Evolutionary conservation across 257 asterid species (phyloP), one percentile per base, ranked within the genome.

Genomic region (Scutellaria galericulata): DNA sequence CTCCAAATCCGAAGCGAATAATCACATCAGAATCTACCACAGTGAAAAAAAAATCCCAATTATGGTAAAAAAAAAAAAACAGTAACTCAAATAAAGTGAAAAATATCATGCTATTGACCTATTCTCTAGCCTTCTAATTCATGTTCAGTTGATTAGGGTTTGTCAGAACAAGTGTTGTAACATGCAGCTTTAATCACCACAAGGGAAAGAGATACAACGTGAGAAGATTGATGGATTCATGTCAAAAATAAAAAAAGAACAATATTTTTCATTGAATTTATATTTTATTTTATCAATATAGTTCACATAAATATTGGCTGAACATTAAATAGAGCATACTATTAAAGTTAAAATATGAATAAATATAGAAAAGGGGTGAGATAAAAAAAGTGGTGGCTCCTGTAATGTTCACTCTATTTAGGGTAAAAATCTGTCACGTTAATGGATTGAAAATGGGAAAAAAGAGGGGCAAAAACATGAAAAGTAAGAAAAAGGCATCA

Each of bases 21-120:
- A 71, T 65, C 78, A 78, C 68, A 72, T 78, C 75, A 68, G 45
- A 13, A 60, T 59, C 71, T 27, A 51, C 56, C 57, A 40, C 72
- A 41, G 61, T 8, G 31, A 10, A 60, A 42, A 7, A 35, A 66
- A 9, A 42, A 64, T 18, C 22, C 20, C 48, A 66, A 15, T 57
- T 18, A 13, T 56, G 64, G 71, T 37, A 68, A 40, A 73, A 59
- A 42, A 61, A 68, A 40, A 73, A 59, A 42, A 61, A n/a, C 45
- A 50, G 50, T 35, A 57, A 70, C 9, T 51, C 71, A 51, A 56
- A 18, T 35, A 60, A 12, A 64, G 73, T 14, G 18, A 56, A 53
- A 56, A 51, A 58, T 51, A 74, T 45, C 45, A 42, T 47, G 47
- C 56, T 20, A 52, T 53, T 74, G 37, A 24, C 45, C 54, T 41